Conservation (phyloP, 148 eudicot genomes). For the Bassia scoparia region DNA sequence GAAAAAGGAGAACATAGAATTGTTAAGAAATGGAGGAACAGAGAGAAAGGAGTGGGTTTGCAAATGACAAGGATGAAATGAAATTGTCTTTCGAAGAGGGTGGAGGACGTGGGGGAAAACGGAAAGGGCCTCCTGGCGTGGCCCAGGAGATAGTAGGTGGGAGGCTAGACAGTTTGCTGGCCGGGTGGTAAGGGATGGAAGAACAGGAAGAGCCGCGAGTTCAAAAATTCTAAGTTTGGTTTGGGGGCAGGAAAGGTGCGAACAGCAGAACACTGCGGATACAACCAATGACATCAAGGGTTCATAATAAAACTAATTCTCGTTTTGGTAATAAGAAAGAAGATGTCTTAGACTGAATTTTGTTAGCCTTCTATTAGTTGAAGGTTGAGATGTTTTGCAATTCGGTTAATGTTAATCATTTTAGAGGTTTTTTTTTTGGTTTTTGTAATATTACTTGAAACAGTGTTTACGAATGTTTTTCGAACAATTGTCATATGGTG, state of each 20-base stretch:
- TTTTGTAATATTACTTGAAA: conserved; percentile 1
- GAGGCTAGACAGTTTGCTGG: conserved; percentile 38
- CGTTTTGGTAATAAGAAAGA: conserved; percentile 48
- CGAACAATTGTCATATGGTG: not conserved
- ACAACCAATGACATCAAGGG: conserved; percentile 61
- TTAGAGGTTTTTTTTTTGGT: not conserved
- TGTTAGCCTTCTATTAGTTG: not conserved
- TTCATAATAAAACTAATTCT: conserved; percentile 37
- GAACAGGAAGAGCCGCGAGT: conserved; percentile 56
- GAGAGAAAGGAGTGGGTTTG: conserved; percentile 69
- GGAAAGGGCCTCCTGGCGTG: conserved; percentile 54
- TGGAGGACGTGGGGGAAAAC: conserved; percentile 46
- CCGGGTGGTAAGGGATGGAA: conserved; percentile 48
- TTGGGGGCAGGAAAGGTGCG: conserved; percentile 83
- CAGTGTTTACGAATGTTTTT: not conserved
- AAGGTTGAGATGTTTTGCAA: not conserved
- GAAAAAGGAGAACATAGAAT: conserved; percentile 76
- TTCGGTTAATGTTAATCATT: not conserved
- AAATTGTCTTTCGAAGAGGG: conserved; percentile 61
- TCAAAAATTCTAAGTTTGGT: conserved; percentile 61
- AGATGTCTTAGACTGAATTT: conserved; percentile 23
- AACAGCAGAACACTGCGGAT: conserved; percentile 76
- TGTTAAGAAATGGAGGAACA: conserved; percentile 96
- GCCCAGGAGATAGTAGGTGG: conserved; percentile 92
- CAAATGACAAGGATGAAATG: conserved; percentile 53